A percentile compares a stretch with the other conserved stretches of the same genome.
These are phyloP conservation scores for Eragrostis curvula DNA, from an alignment of 176 grass and related monocot genomes.

Conservation along the genomic window DNA sequence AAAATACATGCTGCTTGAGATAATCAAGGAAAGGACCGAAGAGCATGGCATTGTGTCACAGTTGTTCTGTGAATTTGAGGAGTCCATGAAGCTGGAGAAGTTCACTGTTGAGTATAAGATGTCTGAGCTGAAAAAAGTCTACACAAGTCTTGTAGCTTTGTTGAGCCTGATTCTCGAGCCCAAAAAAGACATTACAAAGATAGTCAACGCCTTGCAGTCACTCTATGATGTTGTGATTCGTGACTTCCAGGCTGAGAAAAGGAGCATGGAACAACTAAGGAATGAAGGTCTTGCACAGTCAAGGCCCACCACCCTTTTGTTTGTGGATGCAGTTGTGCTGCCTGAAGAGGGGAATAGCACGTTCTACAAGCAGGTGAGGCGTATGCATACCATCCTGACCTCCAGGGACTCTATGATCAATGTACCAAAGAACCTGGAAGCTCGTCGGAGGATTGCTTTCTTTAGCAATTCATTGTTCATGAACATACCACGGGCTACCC, in stretches of 20 bases:
- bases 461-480: conserved; percentile 98
- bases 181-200: conserved; percentile 72
- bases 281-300: conserved; percentile 69
- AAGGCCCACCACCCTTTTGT: conserved; percentile 60
- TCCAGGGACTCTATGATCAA: conserved; percentile 91
- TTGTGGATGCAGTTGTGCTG: conserved; percentile 77
- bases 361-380: conserved; percentile 82
- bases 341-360: conserved; percentile 58
- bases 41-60: conserved; percentile 69
- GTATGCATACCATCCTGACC: conserved; percentile 80
- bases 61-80: conserved; percentile 74
- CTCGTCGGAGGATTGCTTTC: conserved; percentile 83
- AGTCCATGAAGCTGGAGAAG: conserved; percentile 61
- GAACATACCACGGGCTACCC: conserved; percentile 95
- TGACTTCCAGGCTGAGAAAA: conserved; percentile 82
- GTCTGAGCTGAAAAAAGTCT: conserved; percentile 56
- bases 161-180: conserved; percentile 58
- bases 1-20: conserved; percentile 73
- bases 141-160: conserved; percentile 63
- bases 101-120: conserved; percentile 87
- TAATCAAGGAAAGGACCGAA: conserved; percentile 70
- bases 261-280: conserved; percentile 79
- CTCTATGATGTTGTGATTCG: conserved; percentile 82
- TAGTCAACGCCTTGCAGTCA: conserved; percentile 82
- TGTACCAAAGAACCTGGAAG: conserved; percentile 90